These are phyloP conservation scores for Kurtzmaniella cleridarum DNA, from an alignment of 805 yeast genomes.

Conservation along the genomic window DNA sequence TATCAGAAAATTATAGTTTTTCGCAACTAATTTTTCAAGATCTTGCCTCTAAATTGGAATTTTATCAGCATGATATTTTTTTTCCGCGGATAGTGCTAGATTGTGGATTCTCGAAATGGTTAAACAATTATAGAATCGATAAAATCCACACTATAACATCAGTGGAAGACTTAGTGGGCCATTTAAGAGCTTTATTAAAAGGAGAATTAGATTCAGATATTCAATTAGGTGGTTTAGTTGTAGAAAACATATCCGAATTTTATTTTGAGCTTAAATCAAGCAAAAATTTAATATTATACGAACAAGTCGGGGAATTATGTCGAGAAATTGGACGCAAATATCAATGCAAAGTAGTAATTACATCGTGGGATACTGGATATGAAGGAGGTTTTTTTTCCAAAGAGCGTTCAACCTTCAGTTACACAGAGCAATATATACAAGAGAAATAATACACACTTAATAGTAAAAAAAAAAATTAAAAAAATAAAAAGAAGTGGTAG, in stretches of 20 bases:
- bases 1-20: too few relatives aligned
- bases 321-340: constrained; percentile 10
- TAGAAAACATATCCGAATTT: constrained; percentile 30
- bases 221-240: constrained; percentile 12
- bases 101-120: neutral
- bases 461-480: too few relatives aligned
- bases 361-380: constrained; percentile 21
- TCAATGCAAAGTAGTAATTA: constrained; percentile 19
- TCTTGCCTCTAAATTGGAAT: too few relatives aligned
- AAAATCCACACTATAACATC: neutral
- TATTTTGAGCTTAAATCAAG: constrained; percentile 24
- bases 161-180: constrained; percentile 1
- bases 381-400: constrained; percentile 24
- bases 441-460: constrained; percentile 5
- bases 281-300: constrained; percentile 7
- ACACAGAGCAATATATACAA: neutral
- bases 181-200: neutral
- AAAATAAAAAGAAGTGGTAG: too few relatives aligned
- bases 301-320: constrained; percentile 8
- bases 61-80: too few relatives aligned
- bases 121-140: neutral
- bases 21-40: too few relatives aligned
- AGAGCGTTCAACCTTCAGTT: neutral
- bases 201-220: neutral
- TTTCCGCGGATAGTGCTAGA: too few relatives aligned